Evolutionary conservation across 2,329 filamentous ascomycete genomes (phyloP).

Genomic region (Zasmidium citrigriseum): DNA sequence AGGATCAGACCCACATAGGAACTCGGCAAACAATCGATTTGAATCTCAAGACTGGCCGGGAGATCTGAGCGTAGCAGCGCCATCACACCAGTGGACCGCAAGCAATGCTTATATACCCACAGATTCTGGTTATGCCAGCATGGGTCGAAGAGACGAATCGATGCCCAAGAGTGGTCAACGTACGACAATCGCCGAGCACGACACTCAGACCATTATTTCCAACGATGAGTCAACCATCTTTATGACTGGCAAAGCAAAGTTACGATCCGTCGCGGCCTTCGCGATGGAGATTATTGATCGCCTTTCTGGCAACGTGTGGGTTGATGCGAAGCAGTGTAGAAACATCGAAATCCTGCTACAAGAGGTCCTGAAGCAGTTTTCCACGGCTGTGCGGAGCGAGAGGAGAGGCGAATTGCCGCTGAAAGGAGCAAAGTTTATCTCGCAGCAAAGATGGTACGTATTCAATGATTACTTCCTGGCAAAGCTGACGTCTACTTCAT

Average conservation of each 20-base stretch:
- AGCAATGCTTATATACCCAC: too few relatives aligned
- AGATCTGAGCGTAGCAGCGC: too few relatives aligned
- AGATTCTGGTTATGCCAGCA: background rate
- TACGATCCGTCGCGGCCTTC: background rate
- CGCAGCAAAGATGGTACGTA: background rate
- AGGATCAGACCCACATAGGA: too few relatives aligned
- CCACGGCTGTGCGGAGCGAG: background rate
- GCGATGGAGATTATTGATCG: background rate
- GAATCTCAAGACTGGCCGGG: too few relatives aligned
- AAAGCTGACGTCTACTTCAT: background rate
- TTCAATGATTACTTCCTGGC: background rate
- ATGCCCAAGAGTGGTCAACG: too few relatives aligned
- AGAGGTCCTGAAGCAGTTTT: background rate
- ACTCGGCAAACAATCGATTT: too few relatives aligned
- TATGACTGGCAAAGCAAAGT: background rate
- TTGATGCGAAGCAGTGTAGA: background rate
- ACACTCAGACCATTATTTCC: background rate
- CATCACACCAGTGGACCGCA: too few relatives aligned
- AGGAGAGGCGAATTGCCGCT: background rate
- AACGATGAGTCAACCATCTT: background rate
- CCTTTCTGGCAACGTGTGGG: background rate
- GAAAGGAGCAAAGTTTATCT: background rate
- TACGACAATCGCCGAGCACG: background rate
- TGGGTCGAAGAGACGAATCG: background rate
- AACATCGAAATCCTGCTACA: background rate